A percentile compares a stretch with the other conserved stretches of the same genome.
These are phyloP conservation scores for Viola odorata DNA, from an alignment of 345 rosid species.

Conservation along the genomic window DNA sequence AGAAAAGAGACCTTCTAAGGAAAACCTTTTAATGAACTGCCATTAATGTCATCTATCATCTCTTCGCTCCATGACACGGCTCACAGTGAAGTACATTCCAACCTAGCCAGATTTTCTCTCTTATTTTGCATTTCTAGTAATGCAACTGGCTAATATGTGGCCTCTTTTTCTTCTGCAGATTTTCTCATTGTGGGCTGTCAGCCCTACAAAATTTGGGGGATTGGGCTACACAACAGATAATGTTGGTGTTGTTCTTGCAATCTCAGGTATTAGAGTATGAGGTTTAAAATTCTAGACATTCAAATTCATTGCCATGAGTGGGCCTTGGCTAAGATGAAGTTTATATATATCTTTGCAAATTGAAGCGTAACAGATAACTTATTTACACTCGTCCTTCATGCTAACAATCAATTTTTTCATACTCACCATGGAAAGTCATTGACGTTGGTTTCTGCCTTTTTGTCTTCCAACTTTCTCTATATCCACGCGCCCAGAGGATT, in stretches of 20 bases:
- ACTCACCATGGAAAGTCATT: not conserved
- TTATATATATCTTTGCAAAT: too few relatives aligned
- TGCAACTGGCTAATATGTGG: too few relatives aligned
- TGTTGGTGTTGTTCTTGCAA: conserved; percentile 72
- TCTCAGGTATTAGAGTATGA: conserved; percentile 59
- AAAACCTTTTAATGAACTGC: conserved; percentile 66
- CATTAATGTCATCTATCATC: conserved; percentile 76
- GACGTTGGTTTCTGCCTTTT: conserved; percentile 59
- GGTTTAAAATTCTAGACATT: too few relatives aligned
- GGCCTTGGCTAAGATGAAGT: too few relatives aligned
- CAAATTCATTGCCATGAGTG: not conserved
- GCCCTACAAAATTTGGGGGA: conserved; percentile 68
- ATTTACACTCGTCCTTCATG: not conserved
- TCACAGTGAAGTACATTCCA: conserved; percentile 64
- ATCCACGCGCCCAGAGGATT: conserved; percentile 53
- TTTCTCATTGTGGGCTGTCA: conserved; percentile 86
- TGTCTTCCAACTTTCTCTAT: conserved; percentile 55
- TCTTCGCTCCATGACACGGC: conserved; percentile 96
- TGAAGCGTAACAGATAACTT: not conserved
- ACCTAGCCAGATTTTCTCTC: not conserved
- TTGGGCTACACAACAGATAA: conserved; percentile 52
- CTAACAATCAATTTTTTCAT: not conserved
- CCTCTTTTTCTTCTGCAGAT: conserved; percentile 35
- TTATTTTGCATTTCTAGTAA: too few relatives aligned
- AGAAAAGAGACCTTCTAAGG: conserved; percentile 24